Conservation (phyloP, 177 flowering plant species). For the Vitis hybrid region DNA sequence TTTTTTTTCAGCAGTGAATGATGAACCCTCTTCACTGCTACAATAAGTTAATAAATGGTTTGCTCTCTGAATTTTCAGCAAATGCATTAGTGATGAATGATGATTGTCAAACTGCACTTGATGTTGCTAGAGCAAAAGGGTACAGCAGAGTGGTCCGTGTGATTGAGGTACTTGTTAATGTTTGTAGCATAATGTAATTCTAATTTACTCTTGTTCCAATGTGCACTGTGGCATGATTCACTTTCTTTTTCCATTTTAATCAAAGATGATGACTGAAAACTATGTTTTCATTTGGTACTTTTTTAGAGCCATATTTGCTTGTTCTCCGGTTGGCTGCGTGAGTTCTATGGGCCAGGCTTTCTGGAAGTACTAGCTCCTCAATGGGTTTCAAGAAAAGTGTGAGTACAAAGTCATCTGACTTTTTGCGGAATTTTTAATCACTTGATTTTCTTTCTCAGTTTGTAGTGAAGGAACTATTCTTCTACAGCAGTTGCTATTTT, state of each 20-base stretch:
- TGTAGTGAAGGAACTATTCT: not conserved
- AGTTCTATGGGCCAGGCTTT: conserved; percentile 80
- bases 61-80: conserved; percentile 47
- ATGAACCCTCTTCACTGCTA: not conserved
- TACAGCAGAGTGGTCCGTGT: conserved; percentile 66
- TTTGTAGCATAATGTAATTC: no score
- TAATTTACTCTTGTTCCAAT: not conserved
- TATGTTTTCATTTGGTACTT: conserved; percentile 6
- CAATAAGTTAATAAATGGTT: not conserved
- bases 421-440: not conserved
- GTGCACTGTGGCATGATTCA: not conserved
- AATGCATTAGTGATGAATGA: conserved; percentile 77
- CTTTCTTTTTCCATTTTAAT: not conserved
- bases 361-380: conserved; percentile 77
- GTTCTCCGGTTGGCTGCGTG: conserved; percentile 93
- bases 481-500: not conserved
- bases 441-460: not conserved
- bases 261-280: not conserved
- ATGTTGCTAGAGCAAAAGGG: conserved; percentile 81
- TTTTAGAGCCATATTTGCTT: conserved; percentile 69
- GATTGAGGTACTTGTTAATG: conserved; percentile 65
- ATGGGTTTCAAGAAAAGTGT: conserved; percentile 81
- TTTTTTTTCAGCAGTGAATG: not conserved
- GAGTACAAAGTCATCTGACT: conserved; percentile 24
- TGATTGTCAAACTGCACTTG: conserved; percentile 84